A percentile compares a stretch with the other conserved stretches of the same genome.
phyloP scores from a whole-genome alignment of 2,329 filamentous ascomycete species.

The Bipolaris gigantea region DNA sequence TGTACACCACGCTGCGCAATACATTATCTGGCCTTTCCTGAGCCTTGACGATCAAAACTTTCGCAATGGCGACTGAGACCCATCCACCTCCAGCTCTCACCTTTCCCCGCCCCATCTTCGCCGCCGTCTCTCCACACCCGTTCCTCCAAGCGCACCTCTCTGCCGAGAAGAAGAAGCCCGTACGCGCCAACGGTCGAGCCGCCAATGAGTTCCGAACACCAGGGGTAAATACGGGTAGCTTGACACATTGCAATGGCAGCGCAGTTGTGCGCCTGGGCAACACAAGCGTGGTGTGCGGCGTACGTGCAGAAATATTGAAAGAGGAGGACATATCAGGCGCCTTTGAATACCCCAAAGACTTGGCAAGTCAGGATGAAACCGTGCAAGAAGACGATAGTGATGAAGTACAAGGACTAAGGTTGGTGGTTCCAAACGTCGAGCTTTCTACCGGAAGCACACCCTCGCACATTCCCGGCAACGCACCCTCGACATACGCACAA shows the following conservation, averaged over 20 bases:
- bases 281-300: slow-evolving; percentile 91
- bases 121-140: slow-evolving; percentile 83
- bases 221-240: slow-evolving; percentile 78
- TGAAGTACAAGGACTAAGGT: slow-evolving; percentile 58
- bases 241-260: slow-evolving; percentile 88
- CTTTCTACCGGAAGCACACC: slow-evolving; percentile 88
- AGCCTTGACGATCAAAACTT: background rate
- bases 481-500: slow-evolving; percentile 79
- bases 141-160: slow-evolving; percentile 89
- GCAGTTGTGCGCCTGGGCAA: slow-evolving; percentile 86
- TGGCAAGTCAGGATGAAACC: slow-evolving; percentile 20
- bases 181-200: slow-evolving; percentile 79
- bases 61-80: slow-evolving; percentile 28
- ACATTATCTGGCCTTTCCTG: too few relatives aligned
- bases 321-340: slow-evolving; percentile 73
- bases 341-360: slow-evolving; percentile 29
- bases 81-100: slow-evolving; percentile 44
- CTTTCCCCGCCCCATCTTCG: slow-evolving; percentile 72
- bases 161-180: slow-evolving; percentile 58
- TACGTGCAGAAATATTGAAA: slow-evolving; percentile 81
- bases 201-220: slow-evolving; percentile 70
- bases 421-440: slow-evolving; percentile 93
- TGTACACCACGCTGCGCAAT: background rate
- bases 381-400: slow-evolving; percentile 25
- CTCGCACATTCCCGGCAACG: slow-evolving; percentile 78